Percentiles rank a stretch among this genome's conserved stretches.
Evolutionary conservation across 768 basidiomycete species (phyloP).

Genomic region (Stropharia rugosoannulata): DNA sequence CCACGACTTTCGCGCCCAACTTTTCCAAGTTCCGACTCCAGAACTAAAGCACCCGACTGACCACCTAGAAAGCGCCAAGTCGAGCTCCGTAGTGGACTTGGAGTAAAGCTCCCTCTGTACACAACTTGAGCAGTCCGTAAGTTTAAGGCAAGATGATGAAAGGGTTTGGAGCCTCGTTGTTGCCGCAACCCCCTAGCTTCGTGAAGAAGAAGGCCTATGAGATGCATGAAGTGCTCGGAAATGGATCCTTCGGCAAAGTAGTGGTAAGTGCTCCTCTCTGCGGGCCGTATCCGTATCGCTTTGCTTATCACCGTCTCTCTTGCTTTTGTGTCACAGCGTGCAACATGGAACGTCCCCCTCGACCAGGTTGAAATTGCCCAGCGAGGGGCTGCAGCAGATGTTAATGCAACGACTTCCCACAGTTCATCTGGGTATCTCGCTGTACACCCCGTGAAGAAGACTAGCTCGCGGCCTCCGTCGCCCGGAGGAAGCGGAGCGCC

Average conservation of each 20-base stretch:
- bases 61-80: no score
- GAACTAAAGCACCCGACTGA: no score
- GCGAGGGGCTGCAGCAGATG: conserved; percentile 52
- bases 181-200: conserved; percentile 85
- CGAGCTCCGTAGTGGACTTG: no score
- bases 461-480: conserved; percentile 22
- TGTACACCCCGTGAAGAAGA: conserved; percentile 15
- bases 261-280: conserved; percentile 43
- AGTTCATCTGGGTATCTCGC: conserved; percentile 13
- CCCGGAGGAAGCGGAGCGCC: conserved; percentile 22
- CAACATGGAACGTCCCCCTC: conserved; percentile 75
- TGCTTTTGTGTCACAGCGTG: conserved; percentile 45
- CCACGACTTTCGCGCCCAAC: no score
- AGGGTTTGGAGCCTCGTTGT: conserved; percentile 55
- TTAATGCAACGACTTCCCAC: conserved; percentile 1
- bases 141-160: conserved; percentile 31
- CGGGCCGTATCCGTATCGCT: background rate
- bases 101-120: no score
- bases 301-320: background rate
- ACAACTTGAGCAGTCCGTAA: no score
- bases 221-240: conserved; percentile 70
- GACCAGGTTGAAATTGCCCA: conserved; percentile 57
- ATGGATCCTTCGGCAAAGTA: conserved; percentile 91
- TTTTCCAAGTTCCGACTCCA: no score
- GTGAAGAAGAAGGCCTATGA: conserved; percentile 84